These are phyloP conservation scores for Epichloe elymi DNA, from an alignment of 2,329 filamentous ascomycete genomes.

Conservation along the genomic window DNA sequence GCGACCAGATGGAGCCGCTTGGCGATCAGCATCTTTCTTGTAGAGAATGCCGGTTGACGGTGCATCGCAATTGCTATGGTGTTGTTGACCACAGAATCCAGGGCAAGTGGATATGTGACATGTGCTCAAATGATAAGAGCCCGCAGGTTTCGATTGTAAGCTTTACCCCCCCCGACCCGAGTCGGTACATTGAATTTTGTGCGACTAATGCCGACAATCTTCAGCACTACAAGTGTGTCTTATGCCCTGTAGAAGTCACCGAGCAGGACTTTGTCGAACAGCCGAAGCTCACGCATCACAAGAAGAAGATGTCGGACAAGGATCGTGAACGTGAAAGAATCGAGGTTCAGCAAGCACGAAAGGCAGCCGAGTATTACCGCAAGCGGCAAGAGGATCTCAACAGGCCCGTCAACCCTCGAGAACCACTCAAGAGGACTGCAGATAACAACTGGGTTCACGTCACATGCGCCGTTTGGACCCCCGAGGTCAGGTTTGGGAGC, in stretches of 20 bases:
- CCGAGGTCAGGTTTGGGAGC: slow-evolving; percentile 86
- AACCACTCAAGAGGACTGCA: slow-evolving; percentile 83
- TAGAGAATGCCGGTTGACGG: slow-evolving; percentile 77
- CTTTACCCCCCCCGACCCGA: slow-evolving; percentile 8
- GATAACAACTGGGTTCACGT: slow-evolving; percentile 99
- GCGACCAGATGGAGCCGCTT: slow-evolving; percentile 56
- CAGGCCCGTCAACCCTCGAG: slow-evolving; percentile 70
- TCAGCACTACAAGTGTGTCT: slow-evolving; percentile 74
- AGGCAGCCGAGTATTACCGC: slow-evolving; percentile 68
- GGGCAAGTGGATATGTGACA: slow-evolving; percentile 88
- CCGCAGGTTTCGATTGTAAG: slow-evolving; percentile 82
- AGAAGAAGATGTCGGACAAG: slow-evolving; percentile 82
- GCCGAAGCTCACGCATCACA: slow-evolving; percentile 34
- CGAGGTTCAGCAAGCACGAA: slow-evolving; percentile 72
- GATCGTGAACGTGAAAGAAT: slow-evolving; percentile 78
- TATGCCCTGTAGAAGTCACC: slow-evolving; percentile 74
- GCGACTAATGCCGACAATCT: slow-evolving; percentile 16
- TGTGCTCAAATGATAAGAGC: slow-evolving; percentile 87
- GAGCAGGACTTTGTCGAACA: slow-evolving; percentile 77
- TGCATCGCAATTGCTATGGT: slow-evolving; percentile 90
- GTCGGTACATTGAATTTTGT: neutral
- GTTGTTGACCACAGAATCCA: slow-evolving; percentile 54
- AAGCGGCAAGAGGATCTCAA: slow-evolving; percentile 74
- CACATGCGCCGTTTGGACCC: slow-evolving; percentile 79
- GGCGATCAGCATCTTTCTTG: slow-evolving; percentile 67